A percentile compares a stretch with the other conserved stretches of the same genome.
These are phyloP conservation scores for Cronartium quercuum DNA, from an alignment of 1,284 basidiomycete species.

Conservation along the genomic window DNA sequence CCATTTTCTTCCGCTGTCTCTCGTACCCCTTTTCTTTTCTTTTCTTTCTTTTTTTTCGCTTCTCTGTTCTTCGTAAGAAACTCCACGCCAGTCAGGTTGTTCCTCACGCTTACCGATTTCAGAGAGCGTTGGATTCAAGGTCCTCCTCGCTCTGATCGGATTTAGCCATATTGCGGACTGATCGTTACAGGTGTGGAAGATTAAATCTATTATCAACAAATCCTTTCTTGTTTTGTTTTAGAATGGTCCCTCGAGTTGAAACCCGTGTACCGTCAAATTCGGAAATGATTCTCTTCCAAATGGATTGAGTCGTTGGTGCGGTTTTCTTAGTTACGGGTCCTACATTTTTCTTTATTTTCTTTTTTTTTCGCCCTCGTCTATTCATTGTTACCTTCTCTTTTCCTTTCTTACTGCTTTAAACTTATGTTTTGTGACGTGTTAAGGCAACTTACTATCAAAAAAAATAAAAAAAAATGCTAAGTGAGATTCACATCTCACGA, in stretches of 20 bases:
- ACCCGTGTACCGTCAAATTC: not conserved
- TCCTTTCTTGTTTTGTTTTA: too few species aligned
- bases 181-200: constrained; percentile 15
- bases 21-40: not conserved
- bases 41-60: not conserved
- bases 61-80: not conserved
- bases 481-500: too few species aligned
- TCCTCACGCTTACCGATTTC: constrained; percentile 1
- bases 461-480: too few species aligned
- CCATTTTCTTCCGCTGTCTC: not conserved
- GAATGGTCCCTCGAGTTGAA: constrained; percentile 11
- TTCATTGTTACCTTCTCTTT: not conserved
- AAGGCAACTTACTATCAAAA: too few species aligned
- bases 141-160: not conserved
- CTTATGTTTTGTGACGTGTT: too few species aligned
- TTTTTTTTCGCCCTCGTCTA: not conserved
- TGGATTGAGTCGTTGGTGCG: not conserved
- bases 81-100: constrained; percentile 12
- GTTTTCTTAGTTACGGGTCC: constrained; percentile 12
- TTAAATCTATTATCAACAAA: not conserved
- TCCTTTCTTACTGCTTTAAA: not conserved
- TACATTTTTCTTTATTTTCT: not conserved
- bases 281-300: not conserved
- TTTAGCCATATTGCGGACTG: constrained; percentile 9
- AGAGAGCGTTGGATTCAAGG: not conserved